phyloP scores from a whole-genome alignment of 345 rosid species.

The Acer negundo region DNA sequence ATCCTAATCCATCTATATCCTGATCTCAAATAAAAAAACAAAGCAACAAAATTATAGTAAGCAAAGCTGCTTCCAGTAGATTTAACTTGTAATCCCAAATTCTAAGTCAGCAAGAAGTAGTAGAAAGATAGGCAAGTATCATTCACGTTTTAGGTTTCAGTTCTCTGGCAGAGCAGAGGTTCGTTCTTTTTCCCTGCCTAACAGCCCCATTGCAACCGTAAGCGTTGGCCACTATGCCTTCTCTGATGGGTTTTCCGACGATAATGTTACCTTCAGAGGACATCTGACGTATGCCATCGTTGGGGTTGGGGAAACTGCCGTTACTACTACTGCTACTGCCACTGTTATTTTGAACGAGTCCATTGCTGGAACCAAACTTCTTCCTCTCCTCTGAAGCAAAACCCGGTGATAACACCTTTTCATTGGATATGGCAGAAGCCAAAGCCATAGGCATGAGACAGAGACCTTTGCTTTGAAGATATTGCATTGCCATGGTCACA shows the following conservation, averaged over 20 bases:
- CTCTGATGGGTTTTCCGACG: constrained; percentile 16
- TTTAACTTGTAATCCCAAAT: not conserved
- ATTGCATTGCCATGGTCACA: constrained; percentile 57
- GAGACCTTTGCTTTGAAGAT: constrained; percentile 57
- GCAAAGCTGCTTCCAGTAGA: not conserved
- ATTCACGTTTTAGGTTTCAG: constrained; percentile 4
- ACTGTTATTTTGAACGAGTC: constrained; percentile 19
- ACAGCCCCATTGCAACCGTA: constrained; percentile 22
- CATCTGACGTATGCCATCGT: constrained; percentile 6
- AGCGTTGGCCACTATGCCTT: constrained; percentile 12
- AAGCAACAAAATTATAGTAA: not conserved
- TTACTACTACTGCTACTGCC: constrained; percentile 24
- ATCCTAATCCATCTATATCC: not conserved
- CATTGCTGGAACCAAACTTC: constrained; percentile 13
- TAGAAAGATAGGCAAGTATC: not conserved
- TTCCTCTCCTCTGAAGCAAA: constrained; percentile 24
- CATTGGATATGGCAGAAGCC: constrained; percentile 40
- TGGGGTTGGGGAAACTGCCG: constrained; percentile 23
- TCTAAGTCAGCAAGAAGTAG: not conserved
- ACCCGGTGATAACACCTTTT: constrained; percentile 30
- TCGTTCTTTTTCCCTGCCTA: constrained; percentile 19
- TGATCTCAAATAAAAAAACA: not conserved
- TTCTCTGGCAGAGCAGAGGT: constrained; percentile 10
- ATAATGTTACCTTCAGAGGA: constrained; percentile 6
- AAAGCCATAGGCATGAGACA: constrained; percentile 63